A percentile compares a stretch with the other conserved stretches of the same genome.
Conservation (phyloP, 78 protist species). For the Cavenderia fasciculata region DNA sequence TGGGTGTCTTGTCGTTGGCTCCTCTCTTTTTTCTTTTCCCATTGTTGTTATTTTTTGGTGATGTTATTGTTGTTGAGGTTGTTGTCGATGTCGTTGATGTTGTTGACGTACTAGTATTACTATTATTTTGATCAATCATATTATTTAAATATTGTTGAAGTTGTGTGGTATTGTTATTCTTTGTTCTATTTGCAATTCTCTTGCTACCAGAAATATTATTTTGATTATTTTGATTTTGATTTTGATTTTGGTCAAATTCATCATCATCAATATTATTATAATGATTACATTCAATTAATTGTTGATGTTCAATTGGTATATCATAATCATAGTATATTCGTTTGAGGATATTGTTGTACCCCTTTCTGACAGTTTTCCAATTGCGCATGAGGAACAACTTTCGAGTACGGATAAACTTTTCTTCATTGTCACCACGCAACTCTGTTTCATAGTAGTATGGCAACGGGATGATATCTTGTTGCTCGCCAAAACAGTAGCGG, state of each 20-base stretch:
- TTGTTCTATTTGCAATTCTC: no score
- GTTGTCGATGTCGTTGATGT: no score
- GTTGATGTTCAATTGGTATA: no score
- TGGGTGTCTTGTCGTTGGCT: no score
- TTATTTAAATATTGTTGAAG: no score
- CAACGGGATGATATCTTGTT: not conserved
- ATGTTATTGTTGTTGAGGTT: no score
- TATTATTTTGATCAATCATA: no score
- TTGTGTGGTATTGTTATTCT: no score
- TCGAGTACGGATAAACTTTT: not conserved
- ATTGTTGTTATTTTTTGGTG: no score
- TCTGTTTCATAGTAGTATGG: constrained; percentile 20
- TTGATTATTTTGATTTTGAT: not conserved
- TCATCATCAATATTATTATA: not conserved
- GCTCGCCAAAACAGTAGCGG: not conserved
- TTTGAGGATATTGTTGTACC: not conserved
- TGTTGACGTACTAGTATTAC: no score
- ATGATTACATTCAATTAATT: no score
- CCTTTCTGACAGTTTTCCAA: not conserved
- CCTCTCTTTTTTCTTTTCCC: no score
- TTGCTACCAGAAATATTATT: not conserved
- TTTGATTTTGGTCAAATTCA: not conserved
- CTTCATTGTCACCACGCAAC: constrained; percentile 15
- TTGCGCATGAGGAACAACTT: constrained; percentile 29
- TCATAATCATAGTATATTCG: not conserved